Evolutionary conservation across 441 rosid genomes (phyloP).

Genomic region (Gossypium davidsonii): DNA sequence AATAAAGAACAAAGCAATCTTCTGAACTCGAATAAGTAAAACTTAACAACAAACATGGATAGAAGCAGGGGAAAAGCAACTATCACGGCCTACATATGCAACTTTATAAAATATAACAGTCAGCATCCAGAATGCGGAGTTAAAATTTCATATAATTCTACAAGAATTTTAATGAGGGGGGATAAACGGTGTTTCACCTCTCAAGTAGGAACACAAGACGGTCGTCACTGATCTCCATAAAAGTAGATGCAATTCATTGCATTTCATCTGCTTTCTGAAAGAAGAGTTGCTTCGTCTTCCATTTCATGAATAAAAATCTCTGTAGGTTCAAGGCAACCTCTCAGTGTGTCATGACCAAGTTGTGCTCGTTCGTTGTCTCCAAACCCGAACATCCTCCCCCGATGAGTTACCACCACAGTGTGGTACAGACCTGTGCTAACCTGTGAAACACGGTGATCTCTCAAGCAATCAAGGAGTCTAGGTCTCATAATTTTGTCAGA

Average conservation of each 20-base stretch:
- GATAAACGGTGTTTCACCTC: background rate
- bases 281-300: constrained; percentile 17
- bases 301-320: constrained; percentile 57
- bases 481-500: constrained; percentile 74
- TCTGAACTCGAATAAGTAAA: background rate
- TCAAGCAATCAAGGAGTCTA: constrained; percentile 58
- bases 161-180: background rate
- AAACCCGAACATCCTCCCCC: constrained; percentile 72
- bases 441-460: constrained; percentile 44
- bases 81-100: background rate
- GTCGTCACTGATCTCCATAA: background rate
- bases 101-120: constrained; percentile 2
- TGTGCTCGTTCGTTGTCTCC: constrained; percentile 92
- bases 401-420: constrained; percentile 63
- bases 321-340: constrained; percentile 68
- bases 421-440: constrained; percentile 67
- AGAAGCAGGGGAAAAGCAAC: background rate
- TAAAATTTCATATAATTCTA: constrained; percentile 12
- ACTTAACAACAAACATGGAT: background rate
- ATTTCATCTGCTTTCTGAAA: constrained; percentile 11
- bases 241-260: background rate
- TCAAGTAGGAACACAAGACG: background rate
- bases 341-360: constrained; percentile 71
- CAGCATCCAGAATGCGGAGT: background rate
- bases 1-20: background rate